Conservation (phyloP, 1,284 basidiomycete genomes). For the Crucibulum cyathiforme region DNA sequence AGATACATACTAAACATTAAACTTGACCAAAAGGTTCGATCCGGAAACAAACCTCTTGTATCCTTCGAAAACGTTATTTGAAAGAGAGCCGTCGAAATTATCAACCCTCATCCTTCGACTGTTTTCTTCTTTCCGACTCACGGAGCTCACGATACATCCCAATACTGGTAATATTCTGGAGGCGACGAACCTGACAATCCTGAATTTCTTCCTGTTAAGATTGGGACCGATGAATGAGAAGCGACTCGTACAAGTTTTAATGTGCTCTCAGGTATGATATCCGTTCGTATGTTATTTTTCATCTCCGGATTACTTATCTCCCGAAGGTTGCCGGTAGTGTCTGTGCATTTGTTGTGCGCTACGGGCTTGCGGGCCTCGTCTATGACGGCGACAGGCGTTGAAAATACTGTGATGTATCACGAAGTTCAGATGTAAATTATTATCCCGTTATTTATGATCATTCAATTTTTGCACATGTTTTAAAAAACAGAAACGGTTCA, state of each 20-base stretch:
- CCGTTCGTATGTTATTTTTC: conserved; percentile 1
- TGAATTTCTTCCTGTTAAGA: conserved; percentile 82
- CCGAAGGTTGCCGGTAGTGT: conserved; percentile 71
- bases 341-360: conserved; percentile 83
- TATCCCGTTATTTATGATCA: neutral
- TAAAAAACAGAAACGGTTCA: no score
- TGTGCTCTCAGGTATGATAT: conserved; percentile 68
- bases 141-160: conserved; percentile 67
- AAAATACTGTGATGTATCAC: conserved; percentile 2
- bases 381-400: conserved; percentile 89
- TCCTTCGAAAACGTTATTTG: conserved; percentile 74
- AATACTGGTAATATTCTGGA: conserved; percentile 64
- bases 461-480: no score
- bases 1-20: no score
- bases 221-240: conserved; percentile 86
- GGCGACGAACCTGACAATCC: conserved; percentile 86
- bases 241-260: conserved; percentile 73
- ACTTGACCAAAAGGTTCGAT: conserved; percentile 64
- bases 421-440: neutral
- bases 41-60: conserved; percentile 72
- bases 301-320: conserved; percentile 3
- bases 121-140: conserved; percentile 68
- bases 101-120: conserved; percentile 61
- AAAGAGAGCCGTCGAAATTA: conserved; percentile 58
- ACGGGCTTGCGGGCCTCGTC: conserved; percentile 84